phyloP scores from a whole-genome alignment of 2,329 filamentous ascomycete genomes.

The Fusarium lateritium region DNA sequence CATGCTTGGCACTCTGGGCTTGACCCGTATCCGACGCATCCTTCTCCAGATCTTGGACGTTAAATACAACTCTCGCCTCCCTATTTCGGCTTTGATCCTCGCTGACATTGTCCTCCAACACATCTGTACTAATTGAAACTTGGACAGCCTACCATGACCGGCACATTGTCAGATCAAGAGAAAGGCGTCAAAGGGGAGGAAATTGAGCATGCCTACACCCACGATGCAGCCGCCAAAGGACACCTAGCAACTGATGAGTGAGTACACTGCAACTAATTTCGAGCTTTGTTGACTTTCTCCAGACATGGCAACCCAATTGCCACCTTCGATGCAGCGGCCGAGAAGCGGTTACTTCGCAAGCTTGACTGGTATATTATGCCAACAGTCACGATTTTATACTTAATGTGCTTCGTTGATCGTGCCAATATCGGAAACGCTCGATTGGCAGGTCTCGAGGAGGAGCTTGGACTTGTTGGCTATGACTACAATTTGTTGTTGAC shows the following conservation, averaged over 20 bases:
- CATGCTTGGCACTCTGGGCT: conserved; percentile 26
- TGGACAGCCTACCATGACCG: background rate
- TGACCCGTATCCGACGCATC: background rate
- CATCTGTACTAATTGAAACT: no score
- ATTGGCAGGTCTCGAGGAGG: conserved; percentile 66
- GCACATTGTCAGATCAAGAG: conserved; percentile 16
- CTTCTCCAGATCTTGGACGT: background rate
- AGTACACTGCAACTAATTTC: background rate
- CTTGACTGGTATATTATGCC: conserved; percentile 25
- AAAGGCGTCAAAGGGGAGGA: conserved; percentile 2
- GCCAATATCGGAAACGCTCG: conserved; percentile 78
- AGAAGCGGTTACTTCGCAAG: conserved; percentile 20
- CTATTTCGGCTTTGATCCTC: background rate
- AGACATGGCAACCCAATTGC: conserved; percentile 25
- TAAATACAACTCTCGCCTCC: background rate
- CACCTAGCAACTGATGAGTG: conserved; percentile 26
- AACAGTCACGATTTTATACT: conserved; percentile 34
- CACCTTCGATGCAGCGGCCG: conserved; percentile 12
- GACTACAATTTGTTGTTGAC: conserved; percentile 23
- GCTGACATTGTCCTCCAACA: background rate
- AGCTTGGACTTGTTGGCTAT: conserved; percentile 69
- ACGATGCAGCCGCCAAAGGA: conserved; percentile 22
- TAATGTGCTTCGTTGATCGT: conserved; percentile 78
- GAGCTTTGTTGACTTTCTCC: background rate
- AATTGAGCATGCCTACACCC: conserved; percentile 3